These are phyloP conservation scores for Penicillium paxilli DNA, from an alignment of 495 filamentous ascomycete genomes.

Conservation along the genomic window DNA sequence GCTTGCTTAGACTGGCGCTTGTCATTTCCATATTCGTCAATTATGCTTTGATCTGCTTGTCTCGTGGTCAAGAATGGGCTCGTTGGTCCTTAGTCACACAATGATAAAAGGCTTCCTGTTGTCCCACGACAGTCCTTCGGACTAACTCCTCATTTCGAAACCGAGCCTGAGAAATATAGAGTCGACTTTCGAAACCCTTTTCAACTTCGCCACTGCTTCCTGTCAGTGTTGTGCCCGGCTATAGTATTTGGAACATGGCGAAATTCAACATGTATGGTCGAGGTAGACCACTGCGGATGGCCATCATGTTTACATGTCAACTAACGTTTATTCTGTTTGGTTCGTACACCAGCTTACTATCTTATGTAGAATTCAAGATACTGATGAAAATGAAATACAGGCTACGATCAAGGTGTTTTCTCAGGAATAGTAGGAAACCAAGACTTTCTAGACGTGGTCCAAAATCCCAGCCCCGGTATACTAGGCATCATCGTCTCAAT, in stretches of 20 bases:
- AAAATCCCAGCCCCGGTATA: slow-evolving; percentile 38
- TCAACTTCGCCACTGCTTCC: background rate
- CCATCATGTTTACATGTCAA: slow-evolving; percentile 39
- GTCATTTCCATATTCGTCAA: slow-evolving; percentile 1
- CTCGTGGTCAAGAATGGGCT: background rate
- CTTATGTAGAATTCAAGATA: background rate
- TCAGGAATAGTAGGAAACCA: slow-evolving; percentile 48
- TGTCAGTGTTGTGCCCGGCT: background rate
- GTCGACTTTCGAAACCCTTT: background rate
- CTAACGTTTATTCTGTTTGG: slow-evolving; percentile 44
- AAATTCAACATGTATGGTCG: slow-evolving; percentile 34
- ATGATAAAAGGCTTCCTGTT: no score
- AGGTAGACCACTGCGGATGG: slow-evolving; percentile 34
- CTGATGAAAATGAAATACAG: slow-evolving; percentile 11
- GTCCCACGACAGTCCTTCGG: no score
- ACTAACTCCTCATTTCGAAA: background rate
- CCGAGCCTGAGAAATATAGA: background rate
- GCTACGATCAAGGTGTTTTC: slow-evolving; percentile 58
- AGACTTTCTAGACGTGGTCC: slow-evolving; percentile 45
- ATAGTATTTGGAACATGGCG: slow-evolving; percentile 14
- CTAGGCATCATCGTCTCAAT: slow-evolving; percentile 49
- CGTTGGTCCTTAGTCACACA: background rate
- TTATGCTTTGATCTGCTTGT: background rate
- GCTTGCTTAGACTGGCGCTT: no score
- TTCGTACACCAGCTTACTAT: slow-evolving; percentile 4